Conservation (phyloP, 768 basidiomycete species). For the Phlebiopsis flavidoalba region DNA sequence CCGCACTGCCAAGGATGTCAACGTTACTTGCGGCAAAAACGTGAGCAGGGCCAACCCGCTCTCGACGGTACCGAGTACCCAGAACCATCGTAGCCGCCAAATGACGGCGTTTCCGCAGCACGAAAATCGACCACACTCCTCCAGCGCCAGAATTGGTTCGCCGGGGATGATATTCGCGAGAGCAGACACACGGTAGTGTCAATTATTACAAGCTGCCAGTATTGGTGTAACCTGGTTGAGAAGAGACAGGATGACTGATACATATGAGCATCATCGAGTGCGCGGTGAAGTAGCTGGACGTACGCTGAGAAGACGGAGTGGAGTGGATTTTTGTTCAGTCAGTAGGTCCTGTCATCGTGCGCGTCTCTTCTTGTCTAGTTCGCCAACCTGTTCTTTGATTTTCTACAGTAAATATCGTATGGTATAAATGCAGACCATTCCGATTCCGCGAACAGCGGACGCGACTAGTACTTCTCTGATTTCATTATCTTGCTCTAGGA, state of each 20-base stretch:
- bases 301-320: constrained; percentile 56
- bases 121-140: constrained; percentile 76
- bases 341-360: constrained; percentile 69
- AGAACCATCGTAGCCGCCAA: constrained; percentile 59
- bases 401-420: constrained; percentile 39
- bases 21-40: constrained; percentile 41
- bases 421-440: not conserved
- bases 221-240: constrained; percentile 53
- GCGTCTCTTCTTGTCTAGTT: constrained; percentile 69
- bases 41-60: constrained; percentile 56
- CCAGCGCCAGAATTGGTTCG: constrained; percentile 78
- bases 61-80: constrained; percentile 61
- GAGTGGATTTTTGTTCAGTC: constrained; percentile 79
- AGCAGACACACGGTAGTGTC: constrained; percentile 39
- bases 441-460: not conserved
- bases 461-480: constrained; percentile 55
- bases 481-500: constrained; percentile 60
- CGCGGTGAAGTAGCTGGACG: constrained; percentile 16
- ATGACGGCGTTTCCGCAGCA: constrained; percentile 63
- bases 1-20: constrained; percentile 68
- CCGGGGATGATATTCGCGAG: constrained; percentile 60
- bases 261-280: not conserved
- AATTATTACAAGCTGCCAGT: constrained; percentile 48
- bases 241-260: constrained; percentile 48
- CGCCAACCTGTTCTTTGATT: constrained; percentile 72